phyloP scores from a whole-genome alignment of 805 yeast genomes.

The Ogataea wickerhamii region DNA sequence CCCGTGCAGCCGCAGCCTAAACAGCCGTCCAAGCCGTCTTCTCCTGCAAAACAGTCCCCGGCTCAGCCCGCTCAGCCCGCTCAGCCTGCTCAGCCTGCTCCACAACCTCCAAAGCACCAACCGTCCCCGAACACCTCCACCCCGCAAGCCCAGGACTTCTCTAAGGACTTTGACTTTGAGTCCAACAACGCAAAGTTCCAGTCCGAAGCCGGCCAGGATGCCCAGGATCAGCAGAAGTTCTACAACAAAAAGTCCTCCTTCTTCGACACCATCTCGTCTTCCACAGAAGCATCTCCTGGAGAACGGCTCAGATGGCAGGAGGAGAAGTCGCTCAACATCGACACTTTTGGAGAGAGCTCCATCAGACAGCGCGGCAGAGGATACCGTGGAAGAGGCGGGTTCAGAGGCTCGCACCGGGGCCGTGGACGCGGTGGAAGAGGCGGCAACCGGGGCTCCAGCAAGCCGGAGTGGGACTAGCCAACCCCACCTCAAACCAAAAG shows the following conservation, averaged over 20 bases:
- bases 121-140: slow-evolving; percentile 1
- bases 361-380: slow-evolving; percentile 36
- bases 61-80: slow-evolving; percentile 1
- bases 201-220: slow-evolving; percentile 35
- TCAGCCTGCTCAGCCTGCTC: background rate
- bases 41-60: slow-evolving; percentile 3
- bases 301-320: slow-evolving; percentile 61
- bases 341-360: slow-evolving; percentile 79
- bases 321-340: slow-evolving; percentile 69
- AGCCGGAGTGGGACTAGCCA: slow-evolving; percentile 27
- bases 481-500: background rate
- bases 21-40: slow-evolving; percentile 5
- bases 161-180: slow-evolving; percentile 68
- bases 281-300: slow-evolving; percentile 45
- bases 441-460: slow-evolving; percentile 12
- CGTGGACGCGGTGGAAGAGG: slow-evolving; percentile 28
- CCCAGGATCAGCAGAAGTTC: slow-evolving; percentile 33
- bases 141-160: slow-evolving; percentile 1
- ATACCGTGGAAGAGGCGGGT: slow-evolving; percentile 49
- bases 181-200: slow-evolving; percentile 68
- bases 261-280: slow-evolving; percentile 80
- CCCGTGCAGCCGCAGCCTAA: slow-evolving; percentile 14
- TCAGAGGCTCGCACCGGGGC: slow-evolving; percentile 40
- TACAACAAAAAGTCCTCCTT: slow-evolving; percentile 84
- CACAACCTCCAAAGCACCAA: background rate